Evolutionary conservation across 371 early-diverging fungal genomes (phyloP).

Genomic region (Mucor plumbeus): DNA sequence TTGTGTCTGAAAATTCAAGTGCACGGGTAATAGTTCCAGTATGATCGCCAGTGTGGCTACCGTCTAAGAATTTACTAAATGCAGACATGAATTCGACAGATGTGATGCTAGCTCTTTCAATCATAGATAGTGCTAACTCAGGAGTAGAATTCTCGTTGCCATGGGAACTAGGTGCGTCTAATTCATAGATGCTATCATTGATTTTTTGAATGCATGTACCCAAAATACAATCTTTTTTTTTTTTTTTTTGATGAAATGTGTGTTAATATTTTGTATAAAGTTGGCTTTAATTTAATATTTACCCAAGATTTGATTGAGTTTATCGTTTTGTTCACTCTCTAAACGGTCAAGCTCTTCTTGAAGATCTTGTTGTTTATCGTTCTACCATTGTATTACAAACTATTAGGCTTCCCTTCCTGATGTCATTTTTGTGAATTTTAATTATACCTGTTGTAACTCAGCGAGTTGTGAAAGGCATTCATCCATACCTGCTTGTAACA

Average conservation of each 20-base stretch:
- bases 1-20: conserved; percentile 79
- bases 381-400: conserved; percentile 11
- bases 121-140: conserved; percentile 87
- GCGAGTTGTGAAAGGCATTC: conserved; percentile 89
- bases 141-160: conserved; percentile 92
- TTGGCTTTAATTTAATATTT: conserved; percentile 2
- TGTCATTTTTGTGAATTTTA: neutral
- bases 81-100: conserved; percentile 81
- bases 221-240: conserved; percentile 89
- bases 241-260: too few species aligned
- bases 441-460: conserved; percentile 70
- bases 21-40: conserved; percentile 87
- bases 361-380: conserved; percentile 63
- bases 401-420: neutral
- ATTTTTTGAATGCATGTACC: conserved; percentile 86
- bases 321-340: conserved; percentile 68
- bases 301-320: conserved; percentile 85
- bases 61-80: conserved; percentile 78
- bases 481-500: conserved; percentile 94
- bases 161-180: conserved; percentile 78
- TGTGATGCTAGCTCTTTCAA: conserved; percentile 83
- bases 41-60: conserved; percentile 78
- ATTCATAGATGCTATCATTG: conserved; percentile 85
- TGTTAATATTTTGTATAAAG: too few species aligned
- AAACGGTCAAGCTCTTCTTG: conserved; percentile 71